phyloP scores from a whole-genome alignment of 768 basidiomycete genomes.

The Boletellus sp. region DNA sequence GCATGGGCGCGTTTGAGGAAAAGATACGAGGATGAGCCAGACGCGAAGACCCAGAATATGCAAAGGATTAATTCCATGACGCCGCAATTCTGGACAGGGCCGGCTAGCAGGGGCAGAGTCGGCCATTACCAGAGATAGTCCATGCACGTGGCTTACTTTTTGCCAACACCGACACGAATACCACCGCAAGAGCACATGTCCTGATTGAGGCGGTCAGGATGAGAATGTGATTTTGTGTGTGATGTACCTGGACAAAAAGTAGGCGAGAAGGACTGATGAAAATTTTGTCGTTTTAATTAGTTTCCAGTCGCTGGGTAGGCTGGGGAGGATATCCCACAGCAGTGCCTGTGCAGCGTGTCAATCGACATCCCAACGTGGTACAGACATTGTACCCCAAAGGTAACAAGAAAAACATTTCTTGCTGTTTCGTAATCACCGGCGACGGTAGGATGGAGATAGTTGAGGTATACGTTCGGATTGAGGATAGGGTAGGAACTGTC shows the following conservation, averaged over 20 bases:
- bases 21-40: constrained; percentile 31
- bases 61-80: constrained; percentile 14
- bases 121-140: not conserved
- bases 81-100: constrained; percentile 21
- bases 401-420: constrained; percentile 18
- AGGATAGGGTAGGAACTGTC: constrained; percentile 9
- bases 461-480: constrained; percentile 25
- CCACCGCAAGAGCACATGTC: constrained; percentile 16
- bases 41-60: constrained; percentile 19
- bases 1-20: constrained; percentile 40
- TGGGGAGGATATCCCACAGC: constrained; percentile 26
- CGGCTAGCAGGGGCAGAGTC: constrained; percentile 9
- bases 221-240: not conserved
- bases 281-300: constrained; percentile 13
- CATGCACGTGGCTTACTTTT: constrained; percentile 14
- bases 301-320: constrained; percentile 17
- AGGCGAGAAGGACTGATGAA: constrained; percentile 19
- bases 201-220: constrained; percentile 11
- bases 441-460: constrained; percentile 20
- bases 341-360: constrained; percentile 18
- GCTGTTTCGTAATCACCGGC: constrained; percentile 19
- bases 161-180: constrained; percentile 12
- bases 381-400: constrained; percentile 15
- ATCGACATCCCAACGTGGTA: not conserved
- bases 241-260: constrained; percentile 22